Evolutionary conservation across 2,329 filamentous ascomycete genomes (phyloP).

Genomic region (Penicillium thymicola): DNA sequence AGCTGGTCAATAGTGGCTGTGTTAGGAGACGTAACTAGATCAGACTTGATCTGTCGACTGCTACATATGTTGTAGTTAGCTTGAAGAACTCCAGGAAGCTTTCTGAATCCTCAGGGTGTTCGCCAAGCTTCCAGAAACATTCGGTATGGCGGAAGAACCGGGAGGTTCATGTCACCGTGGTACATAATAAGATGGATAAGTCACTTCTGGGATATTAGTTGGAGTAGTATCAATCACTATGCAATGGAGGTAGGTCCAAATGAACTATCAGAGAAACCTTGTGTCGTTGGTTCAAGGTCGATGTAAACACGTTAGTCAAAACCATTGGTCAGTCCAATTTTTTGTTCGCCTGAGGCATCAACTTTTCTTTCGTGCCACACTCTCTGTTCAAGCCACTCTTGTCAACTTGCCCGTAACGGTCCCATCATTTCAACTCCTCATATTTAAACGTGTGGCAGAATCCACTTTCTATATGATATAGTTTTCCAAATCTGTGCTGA

Average conservation of each 20-base stretch:
- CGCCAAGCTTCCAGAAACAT: slow-evolving; percentile 1
- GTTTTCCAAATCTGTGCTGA: background rate
- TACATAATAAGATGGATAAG: background rate
- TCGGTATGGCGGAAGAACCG: slow-evolving; percentile 6
- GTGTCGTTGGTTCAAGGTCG: slow-evolving; percentile 1
- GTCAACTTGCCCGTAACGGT: slow-evolving; percentile 1
- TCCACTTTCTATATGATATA: background rate
- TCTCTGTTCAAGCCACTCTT: slow-evolving; percentile 8
- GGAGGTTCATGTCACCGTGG: background rate
- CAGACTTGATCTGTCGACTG: background rate
- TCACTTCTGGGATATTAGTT: too few relatives aligned
- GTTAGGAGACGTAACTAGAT: background rate
- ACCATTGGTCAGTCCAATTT: background rate
- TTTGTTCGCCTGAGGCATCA: slow-evolving; percentile 7
- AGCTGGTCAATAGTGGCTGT: background rate
- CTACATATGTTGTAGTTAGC: background rate
- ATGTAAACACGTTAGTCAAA: background rate
- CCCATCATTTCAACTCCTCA: background rate
- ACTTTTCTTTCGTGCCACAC: slow-evolving; percentile 11
- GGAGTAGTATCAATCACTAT: background rate
- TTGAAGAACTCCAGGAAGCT: background rate
- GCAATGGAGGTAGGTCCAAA: background rate
- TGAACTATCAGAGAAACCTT: background rate
- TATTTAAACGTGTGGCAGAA: background rate
- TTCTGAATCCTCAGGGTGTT: background rate